Conservation (phyloP, 805 yeast species). For the Isabelozyma pseudorhagii region DNA sequence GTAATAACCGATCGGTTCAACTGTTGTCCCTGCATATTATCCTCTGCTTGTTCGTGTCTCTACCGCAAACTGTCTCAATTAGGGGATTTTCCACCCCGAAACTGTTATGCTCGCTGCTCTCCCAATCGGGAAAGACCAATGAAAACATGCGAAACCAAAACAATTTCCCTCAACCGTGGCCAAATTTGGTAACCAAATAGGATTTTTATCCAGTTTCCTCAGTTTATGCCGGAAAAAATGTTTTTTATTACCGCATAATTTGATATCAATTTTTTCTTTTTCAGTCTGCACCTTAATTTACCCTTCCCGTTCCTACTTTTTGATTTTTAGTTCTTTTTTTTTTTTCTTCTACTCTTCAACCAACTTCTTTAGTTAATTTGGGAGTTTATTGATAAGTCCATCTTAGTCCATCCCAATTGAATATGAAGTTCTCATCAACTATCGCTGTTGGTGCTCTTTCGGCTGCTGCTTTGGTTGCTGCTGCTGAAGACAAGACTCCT, state of each 20-base stretch:
- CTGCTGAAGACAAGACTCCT: conserved; percentile 11
- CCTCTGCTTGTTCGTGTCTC: neutral
- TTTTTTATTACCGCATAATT: neutral
- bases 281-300: neutral
- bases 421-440: conserved; percentile 26
- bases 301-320: neutral
- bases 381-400: neutral
- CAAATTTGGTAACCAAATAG: neutral
- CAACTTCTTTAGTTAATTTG: neutral
- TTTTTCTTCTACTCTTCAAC: neutral
- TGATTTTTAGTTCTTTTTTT: neutral
- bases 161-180: neutral
- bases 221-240: neutral
- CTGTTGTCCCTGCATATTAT: neutral
- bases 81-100: neutral
- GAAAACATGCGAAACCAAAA: neutral
- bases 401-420: neutral
- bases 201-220: neutral
- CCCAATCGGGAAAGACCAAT: neutral
- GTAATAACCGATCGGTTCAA: neutral
- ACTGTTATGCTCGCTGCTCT: neutral
- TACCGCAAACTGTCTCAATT: neutral
- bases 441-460: conserved; percentile 40
- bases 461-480: conserved; percentile 24
- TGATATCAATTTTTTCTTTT: neutral